Base-by-base conservation (phyloP, 140 eudicot genomes). In the Flaveria floridana region DNA sequence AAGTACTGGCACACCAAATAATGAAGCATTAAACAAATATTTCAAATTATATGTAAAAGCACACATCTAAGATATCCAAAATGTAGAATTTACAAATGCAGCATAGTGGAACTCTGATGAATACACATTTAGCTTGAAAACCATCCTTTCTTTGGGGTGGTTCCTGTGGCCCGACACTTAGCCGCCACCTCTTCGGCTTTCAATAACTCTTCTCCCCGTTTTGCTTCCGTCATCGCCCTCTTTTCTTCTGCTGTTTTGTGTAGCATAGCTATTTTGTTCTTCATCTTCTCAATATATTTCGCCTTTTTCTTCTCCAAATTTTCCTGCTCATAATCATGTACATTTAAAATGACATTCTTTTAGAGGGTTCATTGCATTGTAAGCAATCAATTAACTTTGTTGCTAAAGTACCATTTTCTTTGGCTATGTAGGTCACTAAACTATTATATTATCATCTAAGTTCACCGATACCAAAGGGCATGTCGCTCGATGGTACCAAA, bases 131-230 rank as follows among this genome's bases (percentile, higher is more conserved):
- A 78, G 80, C 85, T 73, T 14, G 82, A 77, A 82, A 82, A 82
- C 85, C 85, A 82, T 50, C 82, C 85, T 52, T 86, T 91, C 87
- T 90, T 86, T 1, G 92, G 97, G 53, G 68, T 79, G n/a, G 85
- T 75, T 72, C 92, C 90, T 3, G 90, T 84, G 51, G 95, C 95
- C 26, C 89, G 87, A 44, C 84, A 85, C 74, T 88, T 91, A 7
- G 95, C 92, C 1, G 95, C 88, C 67, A 56, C 51, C 78, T 88
- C 97, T 81, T 91, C 95, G 13, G 92, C 97, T 78, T 85, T 86
- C 75, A 91, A 82, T 65, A 88, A 72, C 47, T 83, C 87, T 82
- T 91, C 97, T 6, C 92, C 95, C 0, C 73, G 81, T 83, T 88
- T 86, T 73, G 95, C 92, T 86, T 85, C 92, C 2, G 85, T 81